Evolutionary conservation across 176 grass and related monocot species (phyloP).

Genomic region (Phoenix roebelenii): DNA sequence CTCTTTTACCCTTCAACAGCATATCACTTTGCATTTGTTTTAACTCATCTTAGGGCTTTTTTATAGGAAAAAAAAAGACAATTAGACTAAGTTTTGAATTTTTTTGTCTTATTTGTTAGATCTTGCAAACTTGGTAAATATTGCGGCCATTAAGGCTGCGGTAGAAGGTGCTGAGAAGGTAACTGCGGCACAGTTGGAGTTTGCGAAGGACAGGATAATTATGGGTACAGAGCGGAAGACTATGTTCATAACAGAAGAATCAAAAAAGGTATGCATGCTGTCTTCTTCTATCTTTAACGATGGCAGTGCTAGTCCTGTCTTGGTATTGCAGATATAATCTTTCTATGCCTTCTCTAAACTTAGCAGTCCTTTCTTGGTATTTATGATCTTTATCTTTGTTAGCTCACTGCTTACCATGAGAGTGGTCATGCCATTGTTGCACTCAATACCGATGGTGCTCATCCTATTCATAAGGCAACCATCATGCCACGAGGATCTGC

Average conservation of each 20-base stretch:
- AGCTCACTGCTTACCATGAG: conserved; percentile 99
- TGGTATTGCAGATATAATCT: no score
- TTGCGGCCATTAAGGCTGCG: conserved; percentile 95
- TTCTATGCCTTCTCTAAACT: no score
- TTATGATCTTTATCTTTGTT: conserved; percentile 9
- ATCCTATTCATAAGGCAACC: conserved; percentile 93
- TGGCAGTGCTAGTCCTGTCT: no score
- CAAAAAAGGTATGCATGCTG: conserved; percentile 53
- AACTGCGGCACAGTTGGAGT: conserved; percentile 64
- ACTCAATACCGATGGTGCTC: conserved; percentile 79
- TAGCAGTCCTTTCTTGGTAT: no score
- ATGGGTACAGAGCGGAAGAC: conserved; percentile 97
- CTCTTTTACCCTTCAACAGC: no score
- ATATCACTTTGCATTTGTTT: no score
- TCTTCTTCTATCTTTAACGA: no score
- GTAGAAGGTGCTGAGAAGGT: conserved; percentile 89
- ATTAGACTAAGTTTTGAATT: not conserved
- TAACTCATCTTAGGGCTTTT: no score
- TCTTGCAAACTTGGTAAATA: conserved; percentile 96
- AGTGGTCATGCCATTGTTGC: conserved; percentile 98
- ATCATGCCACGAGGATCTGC: conserved; percentile 93
- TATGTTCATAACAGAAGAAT: conserved; percentile 93
- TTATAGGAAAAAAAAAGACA: no score
- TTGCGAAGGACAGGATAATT: conserved; percentile 94
- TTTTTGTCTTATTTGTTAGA: conserved; percentile 30